These are phyloP conservation scores for Mucor saturninus DNA, from an alignment of 371 early-diverging fungal genomes.

Conservation along the genomic window DNA sequence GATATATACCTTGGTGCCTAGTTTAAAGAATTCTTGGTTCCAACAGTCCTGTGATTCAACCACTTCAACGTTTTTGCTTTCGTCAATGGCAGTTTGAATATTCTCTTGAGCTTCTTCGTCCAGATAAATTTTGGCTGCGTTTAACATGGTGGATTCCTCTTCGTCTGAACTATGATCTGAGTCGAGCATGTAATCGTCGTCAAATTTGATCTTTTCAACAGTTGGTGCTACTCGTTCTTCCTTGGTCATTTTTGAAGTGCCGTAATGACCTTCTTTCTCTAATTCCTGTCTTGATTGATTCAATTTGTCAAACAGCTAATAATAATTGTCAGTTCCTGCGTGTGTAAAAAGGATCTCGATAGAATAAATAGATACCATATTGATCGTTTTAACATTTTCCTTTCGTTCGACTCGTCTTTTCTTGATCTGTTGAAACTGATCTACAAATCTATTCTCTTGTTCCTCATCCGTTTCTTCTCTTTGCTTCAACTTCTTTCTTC, in stretches of 20 bases:
- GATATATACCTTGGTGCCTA: not conserved
- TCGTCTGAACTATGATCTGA: not conserved
- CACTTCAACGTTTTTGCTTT: slow-evolving; percentile 8
- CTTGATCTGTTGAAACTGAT: not conserved
- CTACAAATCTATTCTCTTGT: not conserved
- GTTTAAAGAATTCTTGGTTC: slow-evolving; percentile 19
- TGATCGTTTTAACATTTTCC: not conserved
- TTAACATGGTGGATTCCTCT: not conserved
- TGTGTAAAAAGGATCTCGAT: not conserved
- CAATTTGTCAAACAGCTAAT: not conserved
- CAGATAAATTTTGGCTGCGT: slow-evolving; percentile 8
- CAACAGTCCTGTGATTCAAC: not conserved
- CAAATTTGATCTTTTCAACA: not conserved
- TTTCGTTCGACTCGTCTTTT: not conserved
- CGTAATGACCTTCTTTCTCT: not conserved
- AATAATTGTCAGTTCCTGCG: too few relatives aligned
- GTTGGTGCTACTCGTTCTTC: not conserved
- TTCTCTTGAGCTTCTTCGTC: slow-evolving; percentile 19
- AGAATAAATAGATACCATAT: not conserved
- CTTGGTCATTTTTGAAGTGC: not conserved
- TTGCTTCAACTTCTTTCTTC: not conserved
- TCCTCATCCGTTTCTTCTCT: not conserved
- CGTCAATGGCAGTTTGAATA: not conserved
- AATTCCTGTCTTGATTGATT: not conserved
- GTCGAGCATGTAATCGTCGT: slow-evolving; percentile 15